phyloP scores from a whole-genome alignment of 2,329 filamentous ascomycete genomes.

The Ophiosphaerella korrae region DNA sequence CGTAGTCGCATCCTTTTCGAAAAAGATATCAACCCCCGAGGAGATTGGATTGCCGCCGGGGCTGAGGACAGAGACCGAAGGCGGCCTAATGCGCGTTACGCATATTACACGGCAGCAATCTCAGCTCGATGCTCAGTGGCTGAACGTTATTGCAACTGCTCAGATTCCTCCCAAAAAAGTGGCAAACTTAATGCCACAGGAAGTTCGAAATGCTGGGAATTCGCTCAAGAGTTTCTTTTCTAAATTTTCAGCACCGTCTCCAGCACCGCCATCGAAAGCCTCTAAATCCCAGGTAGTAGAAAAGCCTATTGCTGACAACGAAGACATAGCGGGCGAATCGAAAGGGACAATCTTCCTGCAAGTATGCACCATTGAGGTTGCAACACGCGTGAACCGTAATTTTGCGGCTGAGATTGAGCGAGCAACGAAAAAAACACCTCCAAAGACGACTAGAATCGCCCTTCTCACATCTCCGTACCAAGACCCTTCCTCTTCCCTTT shows the following conservation, averaged over 20 bases:
- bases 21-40: slow-evolving; percentile 81
- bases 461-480: slow-evolving; percentile 92
- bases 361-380: slow-evolving; percentile 81
- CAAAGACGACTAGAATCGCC: slow-evolving; percentile 82
- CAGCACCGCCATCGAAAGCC: slow-evolving; percentile 25
- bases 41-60: slow-evolving; percentile 76
- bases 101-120: slow-evolving; percentile 84
- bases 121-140: slow-evolving; percentile 89
- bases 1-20: slow-evolving; percentile 76
- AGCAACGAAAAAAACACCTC: slow-evolving; percentile 95
- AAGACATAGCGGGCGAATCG: slow-evolving; percentile 73
- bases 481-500: slow-evolving; percentile 71
- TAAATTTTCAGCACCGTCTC: slow-evolving; percentile 38
- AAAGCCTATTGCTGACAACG: slow-evolving; percentile 32
- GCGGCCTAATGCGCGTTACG: slow-evolving; percentile 84
- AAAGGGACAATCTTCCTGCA: slow-evolving; percentile 85
- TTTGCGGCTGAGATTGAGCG: slow-evolving; percentile 88
- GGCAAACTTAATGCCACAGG: slow-evolving; percentile 40
- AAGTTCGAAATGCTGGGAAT: slow-evolving; percentile 43
- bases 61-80: slow-evolving; percentile 80
- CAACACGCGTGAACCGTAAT: slow-evolving; percentile 72
- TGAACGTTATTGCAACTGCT: slow-evolving; percentile 87
- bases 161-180: slow-evolving; percentile 53
- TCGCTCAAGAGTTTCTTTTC: slow-evolving; percentile 48
- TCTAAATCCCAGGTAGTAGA: slow-evolving; percentile 24